Conservation (phyloP, 371 early-diverging fungal genomes). For the Saksenaea oblongispora region DNA sequence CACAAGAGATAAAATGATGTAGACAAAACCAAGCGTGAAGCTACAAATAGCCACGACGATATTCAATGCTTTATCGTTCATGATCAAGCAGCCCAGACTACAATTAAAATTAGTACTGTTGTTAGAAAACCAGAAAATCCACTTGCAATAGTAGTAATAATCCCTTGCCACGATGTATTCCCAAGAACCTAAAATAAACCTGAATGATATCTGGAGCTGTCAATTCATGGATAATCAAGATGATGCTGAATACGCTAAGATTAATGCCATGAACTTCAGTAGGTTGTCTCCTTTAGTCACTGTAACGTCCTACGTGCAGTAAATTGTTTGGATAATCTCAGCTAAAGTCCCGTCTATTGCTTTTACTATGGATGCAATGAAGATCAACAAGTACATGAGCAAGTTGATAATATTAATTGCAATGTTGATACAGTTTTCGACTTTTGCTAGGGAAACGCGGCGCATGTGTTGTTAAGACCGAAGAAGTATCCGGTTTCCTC, state of each 20-base stretch:
- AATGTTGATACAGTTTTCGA: constrained; percentile 35
- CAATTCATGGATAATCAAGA: constrained; percentile 33
- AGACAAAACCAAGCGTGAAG: constrained; percentile 34
- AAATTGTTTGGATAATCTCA: constrained; percentile 40
- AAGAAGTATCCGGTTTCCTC: not conserved
- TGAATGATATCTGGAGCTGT: constrained; percentile 22
- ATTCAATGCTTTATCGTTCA: constrained; percentile 34
- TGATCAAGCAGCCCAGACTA: constrained; percentile 42
- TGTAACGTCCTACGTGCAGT: constrained; percentile 33
- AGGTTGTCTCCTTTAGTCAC: not conserved
- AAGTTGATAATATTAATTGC: constrained; percentile 30
- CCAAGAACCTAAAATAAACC: constrained; percentile 39
- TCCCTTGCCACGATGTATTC: constrained; percentile 36
- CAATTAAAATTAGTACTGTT: not conserved
- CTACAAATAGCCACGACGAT: constrained; percentile 38
- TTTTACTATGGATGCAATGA: constrained; percentile 39
- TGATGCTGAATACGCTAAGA: constrained; percentile 22
- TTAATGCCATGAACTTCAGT: not conserved
- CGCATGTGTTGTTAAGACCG: constrained; percentile 5
- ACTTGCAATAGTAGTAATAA: constrained; percentile 39
- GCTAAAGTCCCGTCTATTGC: constrained; percentile 30
- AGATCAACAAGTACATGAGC: constrained; percentile 25
- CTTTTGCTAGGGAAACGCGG: constrained; percentile 33
- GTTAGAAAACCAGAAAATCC: not conserved
- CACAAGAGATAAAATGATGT: constrained; percentile 36